Evolutionary conservation across 495 filamentous ascomycete genomes (phyloP).

Genomic region (Talaromyces nanjingensis): DNA sequence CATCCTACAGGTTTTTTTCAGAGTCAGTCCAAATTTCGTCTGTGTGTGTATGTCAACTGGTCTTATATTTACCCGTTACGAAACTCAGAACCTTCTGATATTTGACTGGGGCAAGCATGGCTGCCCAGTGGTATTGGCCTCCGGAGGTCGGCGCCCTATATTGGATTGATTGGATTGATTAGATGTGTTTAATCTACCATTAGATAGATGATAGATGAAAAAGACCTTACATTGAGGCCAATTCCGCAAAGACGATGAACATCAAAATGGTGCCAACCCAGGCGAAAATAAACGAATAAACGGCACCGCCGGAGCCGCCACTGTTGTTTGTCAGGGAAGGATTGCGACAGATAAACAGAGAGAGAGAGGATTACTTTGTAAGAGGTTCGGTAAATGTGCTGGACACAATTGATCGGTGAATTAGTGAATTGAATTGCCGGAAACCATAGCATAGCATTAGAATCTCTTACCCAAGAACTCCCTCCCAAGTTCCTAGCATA

Average conservation of each 20-base stretch:
- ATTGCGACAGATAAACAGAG: not conserved
- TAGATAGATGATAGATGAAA: slow-evolving; percentile 8
- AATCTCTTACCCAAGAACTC: slow-evolving; percentile 20
- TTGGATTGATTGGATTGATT: slow-evolving; percentile 1
- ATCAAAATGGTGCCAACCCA: slow-evolving; percentile 40
- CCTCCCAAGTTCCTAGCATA: slow-evolving; percentile 34
- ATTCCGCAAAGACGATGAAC: slow-evolving; percentile 24
- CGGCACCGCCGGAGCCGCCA: slow-evolving; percentile 41
- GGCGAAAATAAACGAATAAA: slow-evolving; percentile 43
- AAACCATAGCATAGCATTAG: slow-evolving; percentile 4
- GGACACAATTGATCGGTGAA: not conserved
- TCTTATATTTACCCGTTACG: slow-evolving; percentile 23
- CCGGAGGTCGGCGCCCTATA: slow-evolving; percentile 18
- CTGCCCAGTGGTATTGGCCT: slow-evolving; percentile 42
- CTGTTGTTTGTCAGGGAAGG: slow-evolving; percentile 13
- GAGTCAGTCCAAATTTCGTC: slow-evolving; percentile 10
- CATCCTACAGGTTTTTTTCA: slow-evolving; percentile 15
- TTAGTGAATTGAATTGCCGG: slow-evolving; percentile 1
- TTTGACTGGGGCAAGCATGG: slow-evolving; percentile 30
- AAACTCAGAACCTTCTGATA: slow-evolving; percentile 34
- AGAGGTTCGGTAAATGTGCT: slow-evolving; percentile 19
- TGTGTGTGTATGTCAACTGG: slow-evolving; percentile 4
- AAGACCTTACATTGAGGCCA: slow-evolving; percentile 10
- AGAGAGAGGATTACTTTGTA: slow-evolving; percentile 14
- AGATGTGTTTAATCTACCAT: slow-evolving; percentile 10